These are phyloP conservation scores for Fusarium sp. DNA, from an alignment of 2,329 filamentous ascomycete species.

Conservation along the genomic window DNA sequence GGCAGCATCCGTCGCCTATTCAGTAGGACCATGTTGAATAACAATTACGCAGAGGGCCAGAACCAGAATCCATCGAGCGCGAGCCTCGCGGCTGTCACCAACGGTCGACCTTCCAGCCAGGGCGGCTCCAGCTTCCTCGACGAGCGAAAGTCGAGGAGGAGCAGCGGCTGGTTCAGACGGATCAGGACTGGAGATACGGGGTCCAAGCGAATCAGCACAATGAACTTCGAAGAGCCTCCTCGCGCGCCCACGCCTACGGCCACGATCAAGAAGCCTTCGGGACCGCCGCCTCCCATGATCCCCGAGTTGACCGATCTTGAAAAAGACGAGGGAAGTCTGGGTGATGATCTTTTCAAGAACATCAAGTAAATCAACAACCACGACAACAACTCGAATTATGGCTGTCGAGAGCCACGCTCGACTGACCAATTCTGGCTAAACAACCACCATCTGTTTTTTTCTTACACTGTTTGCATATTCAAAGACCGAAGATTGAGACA, in stretches of 20 bases:
- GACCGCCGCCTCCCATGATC: conserved; percentile 71
- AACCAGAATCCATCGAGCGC: conserved; percentile 56
- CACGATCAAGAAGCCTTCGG: conserved; percentile 52
- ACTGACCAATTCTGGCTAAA: conserved; percentile 16
- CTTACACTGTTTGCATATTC: conserved; percentile 39
- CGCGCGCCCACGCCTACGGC: conserved; percentile 42
- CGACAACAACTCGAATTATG: conserved; percentile 3
- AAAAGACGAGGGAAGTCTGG: conserved; percentile 60
- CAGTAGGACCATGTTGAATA: conserved; percentile 67
- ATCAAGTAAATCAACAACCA: conserved; percentile 59
- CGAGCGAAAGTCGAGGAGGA: conserved; percentile 66
- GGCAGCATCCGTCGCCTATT: conserved; percentile 69
- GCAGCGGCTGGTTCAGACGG: conserved; percentile 70
- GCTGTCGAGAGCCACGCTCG: conserved; percentile 14
- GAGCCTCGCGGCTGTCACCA: conserved; percentile 48
- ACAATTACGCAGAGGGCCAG: conserved; percentile 63
- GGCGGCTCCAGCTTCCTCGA: conserved; percentile 61
- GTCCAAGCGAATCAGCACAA: conserved; percentile 55
- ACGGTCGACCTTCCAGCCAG: conserved; percentile 61
- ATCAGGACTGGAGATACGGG: conserved; percentile 55
- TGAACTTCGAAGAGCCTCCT: conserved; percentile 52
- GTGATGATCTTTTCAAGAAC: conserved; percentile 68
- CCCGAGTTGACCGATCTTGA: conserved; percentile 67
- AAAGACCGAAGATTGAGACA: conserved; percentile 40
- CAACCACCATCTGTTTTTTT: conserved; percentile 29